Conservation (phyloP, 495 filamentous ascomycete genomes). For the Penicillium verhagenii region DNA sequence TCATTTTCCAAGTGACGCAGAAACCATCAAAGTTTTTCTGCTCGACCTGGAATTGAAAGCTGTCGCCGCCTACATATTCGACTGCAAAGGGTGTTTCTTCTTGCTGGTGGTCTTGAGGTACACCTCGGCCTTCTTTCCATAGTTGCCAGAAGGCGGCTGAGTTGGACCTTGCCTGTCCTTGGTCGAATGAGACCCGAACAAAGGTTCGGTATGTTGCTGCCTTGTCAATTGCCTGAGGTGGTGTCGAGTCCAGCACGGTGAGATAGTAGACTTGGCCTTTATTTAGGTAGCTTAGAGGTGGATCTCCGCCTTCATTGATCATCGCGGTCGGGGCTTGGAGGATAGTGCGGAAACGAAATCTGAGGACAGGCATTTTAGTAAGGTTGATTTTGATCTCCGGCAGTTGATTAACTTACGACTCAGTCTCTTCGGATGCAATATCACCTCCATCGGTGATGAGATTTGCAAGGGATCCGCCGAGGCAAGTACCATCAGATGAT, state of each 20-base stretch:
- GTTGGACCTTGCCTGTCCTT: conserved; percentile 80
- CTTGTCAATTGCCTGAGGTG: conserved; percentile 43
- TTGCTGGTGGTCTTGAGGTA: conserved; percentile 28
- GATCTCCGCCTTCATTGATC: conserved; percentile 26
- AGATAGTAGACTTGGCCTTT: conserved; percentile 93
- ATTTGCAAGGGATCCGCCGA: background rate
- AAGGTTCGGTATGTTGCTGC: conserved; percentile 74
- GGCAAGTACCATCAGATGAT: background rate
- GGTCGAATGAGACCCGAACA: conserved; percentile 90
- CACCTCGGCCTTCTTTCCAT: conserved; percentile 91
- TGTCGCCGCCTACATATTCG: conserved; percentile 74
- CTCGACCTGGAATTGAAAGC: conserved; percentile 54
- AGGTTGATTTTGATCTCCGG: background rate
- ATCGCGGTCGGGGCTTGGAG: conserved; percentile 4
- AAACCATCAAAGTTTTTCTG: conserved; percentile 88
- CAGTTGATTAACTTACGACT: background rate
- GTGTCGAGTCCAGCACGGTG: conserved; percentile 64
- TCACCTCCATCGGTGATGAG: background rate
- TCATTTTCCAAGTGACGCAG: conserved; percentile 80
- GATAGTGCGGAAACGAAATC: conserved; percentile 2
- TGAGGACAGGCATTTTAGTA: background rate
- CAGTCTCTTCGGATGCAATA: background rate
- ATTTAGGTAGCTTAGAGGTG: conserved; percentile 94
- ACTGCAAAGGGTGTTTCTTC: conserved; percentile 88
- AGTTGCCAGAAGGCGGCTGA: conserved; percentile 88